Evolutionary conservation across 108 stramenopile genomes (phyloP), one percentile per base, ranked within the genome.

Genomic region (Cylindrotheca closterium): DNA sequence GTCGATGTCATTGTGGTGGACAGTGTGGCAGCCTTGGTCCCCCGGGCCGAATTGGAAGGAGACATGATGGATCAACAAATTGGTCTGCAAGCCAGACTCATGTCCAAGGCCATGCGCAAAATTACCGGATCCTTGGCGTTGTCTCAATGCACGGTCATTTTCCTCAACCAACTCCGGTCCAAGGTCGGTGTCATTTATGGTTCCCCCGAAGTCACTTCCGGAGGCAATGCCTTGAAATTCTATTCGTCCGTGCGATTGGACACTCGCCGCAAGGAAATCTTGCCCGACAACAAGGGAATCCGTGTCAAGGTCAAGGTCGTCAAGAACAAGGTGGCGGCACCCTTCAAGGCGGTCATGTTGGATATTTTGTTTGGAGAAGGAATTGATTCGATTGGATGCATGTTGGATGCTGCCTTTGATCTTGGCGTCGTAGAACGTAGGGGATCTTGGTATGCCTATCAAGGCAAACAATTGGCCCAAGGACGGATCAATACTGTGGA

Each of bases 41-140:
- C 97, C 5, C 77, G 96, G 23, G 98, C 95, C 15, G 98, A 99
- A 70, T 70, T 93, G 58, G 93, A 94, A 71, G 95, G 93, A 24
- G 91, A 87, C 65, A 95, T 96, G 92, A 65, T 77, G 46, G 92
- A 93, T 66, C 71, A 85, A 58, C 92, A 93, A 62, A 94, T 95
- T 75, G 96, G 92, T 31, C 62, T 96, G 31, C 94, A 96, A 74
- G 98, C 96, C 0, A 60, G 98, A 15, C 87, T 98, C 22, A 97
- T 98, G 96, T 88, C 85, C 71, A 96, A 98, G 87, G 98, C 98
- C 10, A 79, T 98, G 74, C 77, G 98, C 26, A 98, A 97, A 79
- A 91, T 98, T 51, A 94, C 94, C 15, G 84, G 88, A 12, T 90
- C 88, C 1, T 63, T 96, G 17, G 67, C 93, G 5, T 58, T 80